Conservation (phyloP, 1,284 basidiomycete genomes). For the Wolfiporia cocos region DNA sequence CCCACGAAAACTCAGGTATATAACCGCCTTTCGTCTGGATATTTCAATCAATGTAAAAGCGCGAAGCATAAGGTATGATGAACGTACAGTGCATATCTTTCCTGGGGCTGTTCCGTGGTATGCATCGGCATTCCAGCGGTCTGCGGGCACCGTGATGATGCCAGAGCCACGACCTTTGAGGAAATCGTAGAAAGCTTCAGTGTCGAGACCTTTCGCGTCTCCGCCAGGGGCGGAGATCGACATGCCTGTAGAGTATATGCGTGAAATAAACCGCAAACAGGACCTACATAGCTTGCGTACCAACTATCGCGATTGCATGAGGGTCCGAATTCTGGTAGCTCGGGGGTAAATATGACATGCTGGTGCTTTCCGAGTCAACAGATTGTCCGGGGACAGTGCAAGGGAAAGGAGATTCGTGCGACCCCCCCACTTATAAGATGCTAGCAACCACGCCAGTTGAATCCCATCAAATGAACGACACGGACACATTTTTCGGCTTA, state of each 20-base stretch:
- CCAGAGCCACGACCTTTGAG: constrained; percentile 8
- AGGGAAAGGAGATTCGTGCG: too few relatives aligned
- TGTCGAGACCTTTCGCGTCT: constrained; percentile 7
- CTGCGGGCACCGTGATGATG: constrained; percentile 8
- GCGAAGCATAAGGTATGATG: background rate
- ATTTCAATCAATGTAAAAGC: background rate
- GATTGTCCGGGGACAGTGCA: too few relatives aligned
- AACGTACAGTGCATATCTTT: constrained; percentile 7
- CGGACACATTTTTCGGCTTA: too few relatives aligned
- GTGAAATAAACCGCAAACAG: background rate
- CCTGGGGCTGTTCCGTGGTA: constrained; percentile 8
- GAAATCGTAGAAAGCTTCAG: constrained; percentile 10
- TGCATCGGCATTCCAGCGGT: constrained; percentile 13
- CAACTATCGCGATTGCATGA: constrained; percentile 7
- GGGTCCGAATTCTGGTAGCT: constrained; percentile 8
- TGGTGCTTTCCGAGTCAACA: too few relatives aligned
- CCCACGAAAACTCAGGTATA: constrained; percentile 23
- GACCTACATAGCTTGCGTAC: background rate
- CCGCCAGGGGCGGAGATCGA: constrained; percentile 11
- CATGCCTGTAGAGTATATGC: constrained; percentile 3
- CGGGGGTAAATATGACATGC: too few relatives aligned
- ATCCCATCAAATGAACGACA: too few relatives aligned
- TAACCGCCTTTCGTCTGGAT: constrained; percentile 23
- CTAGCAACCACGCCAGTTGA: too few relatives aligned
- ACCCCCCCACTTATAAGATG: too few relatives aligned